These are phyloP conservation scores for Plectosphaerella cucumerina DNA, from an alignment of 2,329 filamentous ascomycete species.

Conservation along the genomic window DNA sequence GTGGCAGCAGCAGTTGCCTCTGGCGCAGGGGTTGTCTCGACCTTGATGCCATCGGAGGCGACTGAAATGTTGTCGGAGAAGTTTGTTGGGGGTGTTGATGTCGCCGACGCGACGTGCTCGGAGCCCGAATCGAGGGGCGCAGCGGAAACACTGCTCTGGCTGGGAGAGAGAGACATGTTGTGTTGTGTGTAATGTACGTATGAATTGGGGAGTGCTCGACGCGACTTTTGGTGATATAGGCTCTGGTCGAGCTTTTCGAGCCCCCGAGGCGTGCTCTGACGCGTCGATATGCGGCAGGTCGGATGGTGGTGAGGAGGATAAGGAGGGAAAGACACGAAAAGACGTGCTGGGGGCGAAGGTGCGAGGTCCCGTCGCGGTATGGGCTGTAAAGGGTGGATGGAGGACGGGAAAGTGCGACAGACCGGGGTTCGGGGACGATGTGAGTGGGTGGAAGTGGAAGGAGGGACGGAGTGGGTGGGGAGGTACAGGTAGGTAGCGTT, in stretches of 20 bases:
- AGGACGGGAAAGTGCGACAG: not conserved
- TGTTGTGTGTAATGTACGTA: slow-evolving; percentile 1
- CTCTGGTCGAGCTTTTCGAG: not conserved
- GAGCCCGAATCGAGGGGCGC: slow-evolving; percentile 32
- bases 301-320: not conserved
- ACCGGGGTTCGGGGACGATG: not conserved
- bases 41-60: slow-evolving; percentile 38
- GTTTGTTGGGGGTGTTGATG: slow-evolving; percentile 64
- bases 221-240: not conserved
- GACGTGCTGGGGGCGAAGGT: too few relatives aligned
- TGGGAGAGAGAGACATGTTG: slow-evolving; percentile 22
- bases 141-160: slow-evolving; percentile 25
- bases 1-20: not conserved
- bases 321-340: not conserved
- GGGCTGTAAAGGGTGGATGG: too few relatives aligned
- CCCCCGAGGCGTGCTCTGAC: not conserved
- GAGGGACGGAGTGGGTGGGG: too few relatives aligned
- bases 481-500: too few relatives aligned
- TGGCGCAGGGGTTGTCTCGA: slow-evolving; percentile 19
- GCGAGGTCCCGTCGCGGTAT: too few relatives aligned
- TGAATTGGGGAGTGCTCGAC: not conserved
- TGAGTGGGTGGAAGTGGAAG: too few relatives aligned
- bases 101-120: slow-evolving; percentile 50
- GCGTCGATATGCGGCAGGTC: not conserved
- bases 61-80: slow-evolving; percentile 59